These are phyloP conservation scores for Xylaria hypoxylon DNA, from an alignment of 2,329 filamentous ascomycete genomes.

Conservation along the genomic window DNA sequence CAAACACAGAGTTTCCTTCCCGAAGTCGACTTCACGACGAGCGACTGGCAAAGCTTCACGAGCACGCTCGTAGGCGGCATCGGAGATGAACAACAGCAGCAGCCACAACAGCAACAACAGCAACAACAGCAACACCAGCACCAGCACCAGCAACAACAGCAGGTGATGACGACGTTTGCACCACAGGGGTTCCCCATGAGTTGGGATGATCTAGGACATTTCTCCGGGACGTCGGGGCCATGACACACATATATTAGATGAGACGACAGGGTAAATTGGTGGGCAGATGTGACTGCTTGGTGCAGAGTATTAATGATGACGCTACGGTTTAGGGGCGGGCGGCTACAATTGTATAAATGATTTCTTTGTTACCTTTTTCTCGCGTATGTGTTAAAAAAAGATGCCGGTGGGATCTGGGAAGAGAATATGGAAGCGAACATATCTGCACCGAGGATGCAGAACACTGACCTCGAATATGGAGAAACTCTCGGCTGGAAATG, in stretches of 20 bases:
- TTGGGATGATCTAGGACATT: conserved; percentile 46
- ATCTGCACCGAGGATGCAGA: conserved; percentile 27
- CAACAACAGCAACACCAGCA: conserved; percentile 18
- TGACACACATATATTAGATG: conserved; percentile 9
- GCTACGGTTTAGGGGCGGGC: conserved; percentile 12
- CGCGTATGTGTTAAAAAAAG: conserved; percentile 15
- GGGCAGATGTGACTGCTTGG: not conserved
- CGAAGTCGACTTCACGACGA: conserved; percentile 45
- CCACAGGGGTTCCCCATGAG: conserved; percentile 44
- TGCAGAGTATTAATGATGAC: conserved; percentile 21
- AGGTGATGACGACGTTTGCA: conserved; percentile 30
- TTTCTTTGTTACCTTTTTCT: not conserved
- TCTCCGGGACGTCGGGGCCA: conserved; percentile 23
- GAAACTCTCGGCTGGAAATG: conserved; percentile 20
- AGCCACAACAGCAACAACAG: conserved; percentile 18
- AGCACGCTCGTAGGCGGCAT: conserved; percentile 43
- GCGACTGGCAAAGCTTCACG: conserved; percentile 48
- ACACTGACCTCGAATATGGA: not conserved
- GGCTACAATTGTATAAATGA: conserved; percentile 24
- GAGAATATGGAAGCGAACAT: not conserved
- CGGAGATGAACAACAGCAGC: conserved; percentile 26
- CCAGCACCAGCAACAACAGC: conserved; percentile 21
- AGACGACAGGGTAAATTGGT: not conserved
- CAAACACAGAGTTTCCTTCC: conserved; percentile 39
- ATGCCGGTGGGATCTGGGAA: not conserved